Conservation (phyloP, 305 asterid genomes). For the Rubia balearica region DNA sequence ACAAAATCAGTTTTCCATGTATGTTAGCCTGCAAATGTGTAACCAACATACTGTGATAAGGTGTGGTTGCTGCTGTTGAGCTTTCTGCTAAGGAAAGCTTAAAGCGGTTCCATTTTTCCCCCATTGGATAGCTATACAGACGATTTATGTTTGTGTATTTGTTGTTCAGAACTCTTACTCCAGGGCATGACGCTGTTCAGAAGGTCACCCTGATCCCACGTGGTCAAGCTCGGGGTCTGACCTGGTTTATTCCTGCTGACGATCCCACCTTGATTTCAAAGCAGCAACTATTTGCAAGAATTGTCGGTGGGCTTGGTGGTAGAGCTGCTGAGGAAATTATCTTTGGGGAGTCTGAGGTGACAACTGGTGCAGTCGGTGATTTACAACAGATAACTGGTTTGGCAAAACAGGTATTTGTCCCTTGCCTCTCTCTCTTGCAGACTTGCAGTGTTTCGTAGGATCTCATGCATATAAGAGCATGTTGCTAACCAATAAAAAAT, state of each 20-base stretch:
- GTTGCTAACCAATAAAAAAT: too few species aligned
- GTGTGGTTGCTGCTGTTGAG: not conserved
- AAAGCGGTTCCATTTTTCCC: not conserved
- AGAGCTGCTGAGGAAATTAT: slow-evolving; percentile 93
- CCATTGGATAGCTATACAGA: not conserved
- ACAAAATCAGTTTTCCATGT: not conserved
- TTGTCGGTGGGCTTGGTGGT: slow-evolving; percentile 98
- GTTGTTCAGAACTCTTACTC: slow-evolving; percentile 71
- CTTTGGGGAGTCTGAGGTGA: slow-evolving; percentile 86
- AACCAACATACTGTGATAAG: not conserved
- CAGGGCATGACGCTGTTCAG: slow-evolving; percentile 92
- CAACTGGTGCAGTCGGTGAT: slow-evolving; percentile 94
- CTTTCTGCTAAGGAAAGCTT: not conserved
- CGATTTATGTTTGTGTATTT: slow-evolving; percentile 14
- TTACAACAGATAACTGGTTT: slow-evolving; percentile 82
- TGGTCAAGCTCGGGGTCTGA: slow-evolving; percentile 89
- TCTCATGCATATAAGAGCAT: not conserved
- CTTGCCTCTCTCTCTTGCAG: not conserved
- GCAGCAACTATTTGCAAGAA: slow-evolving; percentile 84
- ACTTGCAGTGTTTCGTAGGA: not conserved
- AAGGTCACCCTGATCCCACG: slow-evolving; percentile 88
- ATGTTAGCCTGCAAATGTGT: too few species aligned
- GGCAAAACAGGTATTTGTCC: slow-evolving; percentile 63
- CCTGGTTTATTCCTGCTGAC: slow-evolving; percentile 93
- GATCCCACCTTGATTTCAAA: slow-evolving; percentile 91